Base-by-base conservation (phyloP, 202 grass and related monocot species). In the Setaria italica region DNA sequence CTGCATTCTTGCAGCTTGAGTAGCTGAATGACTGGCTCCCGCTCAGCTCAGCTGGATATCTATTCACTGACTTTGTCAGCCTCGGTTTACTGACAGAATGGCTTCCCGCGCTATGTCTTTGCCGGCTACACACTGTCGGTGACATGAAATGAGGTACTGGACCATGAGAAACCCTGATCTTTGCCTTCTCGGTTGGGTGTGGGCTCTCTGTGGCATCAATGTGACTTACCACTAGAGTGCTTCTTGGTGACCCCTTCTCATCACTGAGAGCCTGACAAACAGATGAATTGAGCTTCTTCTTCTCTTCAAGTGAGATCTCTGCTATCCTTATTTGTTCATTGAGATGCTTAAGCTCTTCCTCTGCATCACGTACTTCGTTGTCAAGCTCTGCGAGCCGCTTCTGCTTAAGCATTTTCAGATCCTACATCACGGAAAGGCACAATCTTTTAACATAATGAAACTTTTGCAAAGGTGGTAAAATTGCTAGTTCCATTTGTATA, bases 61-160 rank as follows among this genome's bases (percentile, higher is more conserved):
- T 86, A 69, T 30, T 82, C 46, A 83, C 85, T 17, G 79, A 85
- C 54, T 90, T 92, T 57, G 88, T 62, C 60, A 77, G 41, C 89
- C 84, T 92, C 4, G 53, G 56, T 49, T 87, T 94, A 82, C 80
- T 70, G 34, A 75, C 82, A 82, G 76, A 82, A 80, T 92, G 85
- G 55, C 84, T 85, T 70, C 80, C 78, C 5, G 25, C 19, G 33
- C 14, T 88, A 55, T 92, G 91, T 79, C 93, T 88, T 70, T 87
- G 90, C 33, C 88, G 87, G 66, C 97, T 99, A 82, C 91, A 96
- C 5, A 67, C 87, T 0, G 92, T 99, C 12, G 93, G 67, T 34
- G 90, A 88, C 97, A 99, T 99, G 86, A 99, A 99, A 69, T 73
- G 90, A 41, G 90, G 93, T 64, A 72, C 79, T 29, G 87, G 82